Base-by-base conservation (phyloP, 2,329 filamentous ascomycete species). In the Hypoxylon sp. region DNA sequence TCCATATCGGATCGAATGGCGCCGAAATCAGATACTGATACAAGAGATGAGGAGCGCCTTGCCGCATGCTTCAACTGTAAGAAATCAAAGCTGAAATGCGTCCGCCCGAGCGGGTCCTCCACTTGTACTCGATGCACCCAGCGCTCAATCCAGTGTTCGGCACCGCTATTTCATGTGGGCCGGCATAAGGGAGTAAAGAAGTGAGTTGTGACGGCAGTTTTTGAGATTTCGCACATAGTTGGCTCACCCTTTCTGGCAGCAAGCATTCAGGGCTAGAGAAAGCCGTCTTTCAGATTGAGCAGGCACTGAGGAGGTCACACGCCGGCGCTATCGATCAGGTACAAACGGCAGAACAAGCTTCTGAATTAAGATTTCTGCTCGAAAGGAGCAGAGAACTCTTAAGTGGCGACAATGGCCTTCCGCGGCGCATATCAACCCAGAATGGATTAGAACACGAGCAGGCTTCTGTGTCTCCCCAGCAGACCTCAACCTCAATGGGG, bases 111-210 rank as follows among this genome's bases (percentile, higher is more conserved):
- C 23, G 75, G 77, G 25, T 75, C 72, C 3, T 60, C 71, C 2
- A 74, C 73, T n/a, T 79, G 77, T 67, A 73, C 74, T 5, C 72
- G 77, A 32, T 79, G 77, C 62, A 73, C 69, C 3, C 75, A 77
- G 65, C 75, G 77, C 58, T 71, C 72, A 7, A 75, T 79, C 13
- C 88, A 92, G 65, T 93, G 91, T 75, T 81, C 91, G 5, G 87
- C 91, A 2, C 90, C 86, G n/a, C 86, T 86, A n/a, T 92, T 92
- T 75, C 90, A 92, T 68, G 86, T 92, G 3, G 91, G 91, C 6
- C 83, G 91, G 53, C 90, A 92, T 75, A 93, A 93, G 75, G 91
- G 91, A 21, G 90, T 93, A 66, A 93, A 93, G 78, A 93, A 93
- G 91, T 91, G 79, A 79, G 82, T 72, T 43, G 23, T 48, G 13